Evolutionary conservation across 768 basidiomycete species (phyloP).

Genomic region (Podaxis pistillaris): DNA sequence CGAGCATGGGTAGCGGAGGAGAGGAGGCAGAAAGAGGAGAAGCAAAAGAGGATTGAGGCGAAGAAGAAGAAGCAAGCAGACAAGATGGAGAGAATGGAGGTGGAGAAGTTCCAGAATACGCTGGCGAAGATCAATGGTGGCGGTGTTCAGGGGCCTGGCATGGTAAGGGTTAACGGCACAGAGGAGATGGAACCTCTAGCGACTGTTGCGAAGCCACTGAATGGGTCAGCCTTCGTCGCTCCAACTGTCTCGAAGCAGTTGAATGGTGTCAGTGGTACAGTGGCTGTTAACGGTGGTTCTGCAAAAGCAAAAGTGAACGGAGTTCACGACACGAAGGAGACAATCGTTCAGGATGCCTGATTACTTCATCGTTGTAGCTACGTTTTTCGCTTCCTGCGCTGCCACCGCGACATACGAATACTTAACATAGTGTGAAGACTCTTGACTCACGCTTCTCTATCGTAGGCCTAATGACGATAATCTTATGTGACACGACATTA

Average conservation of each 20-base stretch:
- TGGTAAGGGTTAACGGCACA: neutral
- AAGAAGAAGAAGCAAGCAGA: slow-evolving; percentile 25
- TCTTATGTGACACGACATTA: neutral
- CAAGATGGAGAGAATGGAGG: slow-evolving; percentile 24
- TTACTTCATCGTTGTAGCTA: neutral
- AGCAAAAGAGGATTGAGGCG: slow-evolving; percentile 32
- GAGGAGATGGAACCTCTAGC: neutral
- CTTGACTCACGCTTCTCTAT: neutral
- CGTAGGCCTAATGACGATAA: neutral
- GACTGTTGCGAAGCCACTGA: neutral
- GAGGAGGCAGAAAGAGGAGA: slow-evolving; percentile 31
- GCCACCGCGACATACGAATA: neutral
- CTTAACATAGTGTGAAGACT: neutral
- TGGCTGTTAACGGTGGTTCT: neutral
- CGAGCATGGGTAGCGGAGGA: slow-evolving; percentile 43
- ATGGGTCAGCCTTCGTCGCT: slow-evolving; percentile 1
- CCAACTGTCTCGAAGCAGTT: neutral
- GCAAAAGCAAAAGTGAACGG: neutral
- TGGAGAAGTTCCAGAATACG: slow-evolving; percentile 24
- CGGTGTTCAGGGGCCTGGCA: neutral
- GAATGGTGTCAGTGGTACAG: neutral
- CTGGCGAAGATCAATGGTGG: slow-evolving; percentile 22
- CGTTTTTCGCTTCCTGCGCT: neutral
- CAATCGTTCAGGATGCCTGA: neutral
- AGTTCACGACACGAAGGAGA: neutral